Conservation (phyloP, 805 yeast genomes). For the Kockiozyma suomiensis region DNA sequence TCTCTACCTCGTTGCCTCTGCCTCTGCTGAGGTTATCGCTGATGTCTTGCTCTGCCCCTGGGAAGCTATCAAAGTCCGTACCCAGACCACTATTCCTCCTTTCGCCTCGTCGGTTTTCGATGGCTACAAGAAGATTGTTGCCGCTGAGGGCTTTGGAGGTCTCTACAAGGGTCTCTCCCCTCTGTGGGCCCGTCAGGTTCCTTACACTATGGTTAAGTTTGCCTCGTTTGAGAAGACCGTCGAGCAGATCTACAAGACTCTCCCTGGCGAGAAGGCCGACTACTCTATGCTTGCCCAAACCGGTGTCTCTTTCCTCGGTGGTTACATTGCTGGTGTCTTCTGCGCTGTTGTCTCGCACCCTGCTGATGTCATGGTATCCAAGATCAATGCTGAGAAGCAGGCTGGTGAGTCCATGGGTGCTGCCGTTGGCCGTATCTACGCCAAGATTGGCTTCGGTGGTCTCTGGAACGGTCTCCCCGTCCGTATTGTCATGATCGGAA, state of each 20-base stretch:
- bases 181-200: slow-evolving; percentile 94
- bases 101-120: slow-evolving; percentile 63
- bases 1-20: slow-evolving; percentile 80
- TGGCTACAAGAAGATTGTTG: slow-evolving; percentile 67
- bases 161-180: slow-evolving; percentile 90
- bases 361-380: slow-evolving; percentile 98
- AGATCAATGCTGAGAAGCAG: slow-evolving; percentile 73
- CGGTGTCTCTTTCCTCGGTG: slow-evolving; percentile 92
- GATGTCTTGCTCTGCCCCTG: slow-evolving; percentile 89
- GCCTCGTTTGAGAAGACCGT: slow-evolving; percentile 93
- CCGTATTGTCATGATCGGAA: slow-evolving; percentile 96
- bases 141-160: slow-evolving; percentile 69
- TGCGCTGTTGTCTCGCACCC: slow-evolving; percentile 97
- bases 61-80: slow-evolving; percentile 92
- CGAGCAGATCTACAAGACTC: slow-evolving; percentile 67
- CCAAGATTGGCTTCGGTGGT: slow-evolving; percentile 82
- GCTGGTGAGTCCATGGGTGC: slow-evolving; percentile 65
- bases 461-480: slow-evolving; percentile 95
- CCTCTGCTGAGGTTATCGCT: slow-evolving; percentile 92
- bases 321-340: slow-evolving; percentile 95
- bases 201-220: slow-evolving; percentile 98
- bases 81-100: slow-evolving; percentile 93
- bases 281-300: slow-evolving; percentile 80
- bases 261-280: slow-evolving; percentile 73
- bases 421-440: slow-evolving; percentile 75